These are phyloP conservation scores for Coemansia aciculifera DNA, from an alignment of 192 early-diverging fungal species.

Conservation along the genomic window DNA sequence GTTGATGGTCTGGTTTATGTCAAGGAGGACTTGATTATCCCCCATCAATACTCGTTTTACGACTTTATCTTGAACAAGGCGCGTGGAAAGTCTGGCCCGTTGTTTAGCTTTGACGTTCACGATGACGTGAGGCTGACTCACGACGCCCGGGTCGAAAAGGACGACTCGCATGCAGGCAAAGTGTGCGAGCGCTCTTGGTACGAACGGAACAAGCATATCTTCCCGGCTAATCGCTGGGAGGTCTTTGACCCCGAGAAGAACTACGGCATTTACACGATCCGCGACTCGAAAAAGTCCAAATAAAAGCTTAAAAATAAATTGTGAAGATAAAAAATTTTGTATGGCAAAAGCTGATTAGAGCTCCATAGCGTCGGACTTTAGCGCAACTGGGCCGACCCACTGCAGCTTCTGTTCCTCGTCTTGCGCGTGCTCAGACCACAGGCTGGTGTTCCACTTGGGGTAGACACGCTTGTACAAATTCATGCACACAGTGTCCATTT, in stretches of 20 bases:
- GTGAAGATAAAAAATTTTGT: background rate
- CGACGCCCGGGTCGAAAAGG: constrained; percentile 83
- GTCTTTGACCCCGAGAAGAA: constrained; percentile 82
- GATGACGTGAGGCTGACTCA: constrained; percentile 85
- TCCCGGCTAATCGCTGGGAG: constrained; percentile 92
- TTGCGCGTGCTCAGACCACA: constrained; percentile 50
- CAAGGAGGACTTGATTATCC: constrained; percentile 96
- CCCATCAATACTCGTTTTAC: constrained; percentile 89
- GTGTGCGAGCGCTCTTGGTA: constrained; percentile 90
- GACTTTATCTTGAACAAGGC: constrained; percentile 95
- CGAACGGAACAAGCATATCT: constrained; percentile 93
- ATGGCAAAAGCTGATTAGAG: background rate
- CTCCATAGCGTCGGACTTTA: constrained; percentile 31
- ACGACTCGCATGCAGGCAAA: constrained; percentile 95
- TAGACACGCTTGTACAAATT: constrained; percentile 94
- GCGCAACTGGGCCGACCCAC: constrained; percentile 25
- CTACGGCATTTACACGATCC: constrained; percentile 54
- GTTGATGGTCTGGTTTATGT: constrained; percentile 89
- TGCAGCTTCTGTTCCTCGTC: constrained; percentile 16
- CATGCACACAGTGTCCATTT: constrained; percentile 96
- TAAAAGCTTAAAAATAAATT: background rate
- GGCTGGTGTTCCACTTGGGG: constrained; percentile 88
- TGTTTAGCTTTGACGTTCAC: constrained; percentile 93
- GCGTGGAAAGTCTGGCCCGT: constrained; percentile 92
- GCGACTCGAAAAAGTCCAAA: constrained; percentile 21